Evolutionary conservation across 208 protist genomes (phyloP).

Genomic region (Endotrypanum monterogeii): DNA sequence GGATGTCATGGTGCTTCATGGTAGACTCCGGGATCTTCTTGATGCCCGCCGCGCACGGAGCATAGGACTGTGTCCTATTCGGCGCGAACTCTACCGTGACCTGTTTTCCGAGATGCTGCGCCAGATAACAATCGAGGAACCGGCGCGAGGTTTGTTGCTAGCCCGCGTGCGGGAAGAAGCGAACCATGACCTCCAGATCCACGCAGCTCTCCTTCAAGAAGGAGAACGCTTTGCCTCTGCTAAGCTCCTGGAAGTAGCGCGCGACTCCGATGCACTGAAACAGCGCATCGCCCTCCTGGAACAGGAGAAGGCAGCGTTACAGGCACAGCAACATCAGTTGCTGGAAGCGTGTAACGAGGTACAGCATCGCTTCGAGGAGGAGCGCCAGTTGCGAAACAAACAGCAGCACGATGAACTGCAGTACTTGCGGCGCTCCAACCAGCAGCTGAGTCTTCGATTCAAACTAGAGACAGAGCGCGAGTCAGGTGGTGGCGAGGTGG

Average conservation of each 20-base stretch:
- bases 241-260: constrained; percentile 35
- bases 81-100: constrained; percentile 97
- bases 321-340: constrained; percentile 40
- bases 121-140: constrained; percentile 98
- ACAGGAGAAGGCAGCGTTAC: constrained; percentile 30
- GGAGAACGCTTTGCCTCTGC: constrained; percentile 88
- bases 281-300: constrained; percentile 33
- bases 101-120: constrained; percentile 98
- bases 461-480: constrained; percentile 85
- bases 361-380: constrained; percentile 37
- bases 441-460: constrained; percentile 92
- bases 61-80: constrained; percentile 96
- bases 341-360: constrained; percentile 29
- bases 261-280: constrained; percentile 24
- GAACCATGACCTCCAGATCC: constrained; percentile 50
- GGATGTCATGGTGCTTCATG: constrained; percentile 86
- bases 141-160: constrained; percentile 96
- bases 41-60: constrained; percentile 93
- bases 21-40: constrained; percentile 90
- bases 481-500: constrained; percentile 25
- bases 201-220: constrained; percentile 52
- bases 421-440: constrained; percentile 95
- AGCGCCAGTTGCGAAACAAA: constrained; percentile 58
- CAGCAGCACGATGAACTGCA: constrained; percentile 94
- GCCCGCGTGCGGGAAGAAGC: constrained; percentile 97